Evolutionary conservation across 179 eudicot species (phyloP).

Genomic region (Gypsophila paniculata): DNA sequence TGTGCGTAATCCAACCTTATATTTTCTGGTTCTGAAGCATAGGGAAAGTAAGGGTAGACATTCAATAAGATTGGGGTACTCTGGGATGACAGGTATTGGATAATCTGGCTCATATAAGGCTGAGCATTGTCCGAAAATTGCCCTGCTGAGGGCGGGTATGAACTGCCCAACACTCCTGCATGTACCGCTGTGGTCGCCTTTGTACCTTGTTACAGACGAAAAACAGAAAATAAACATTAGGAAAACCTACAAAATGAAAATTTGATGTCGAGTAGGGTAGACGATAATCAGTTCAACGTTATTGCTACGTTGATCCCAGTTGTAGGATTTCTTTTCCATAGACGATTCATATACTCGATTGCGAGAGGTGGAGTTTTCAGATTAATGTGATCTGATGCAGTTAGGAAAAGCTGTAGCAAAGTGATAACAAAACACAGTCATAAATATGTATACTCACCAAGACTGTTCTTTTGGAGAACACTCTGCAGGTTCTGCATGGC

Average conservation of each 20-base stretch:
- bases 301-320: too few species aligned
- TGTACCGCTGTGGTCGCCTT: conserved; percentile 36
- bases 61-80: conserved; percentile 29
- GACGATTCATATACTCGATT: neutral
- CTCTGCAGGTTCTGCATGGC: conserved; percentile 39
- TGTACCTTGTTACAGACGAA: conserved; percentile 20
- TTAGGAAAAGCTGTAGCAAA: too few species aligned
- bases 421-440: too few species aligned
- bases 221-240: neutral
- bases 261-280: neutral
- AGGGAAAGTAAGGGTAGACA: conserved; percentile 44
- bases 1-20: conserved; percentile 30
- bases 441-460: too few species aligned
- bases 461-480: conserved; percentile 17
- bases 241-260: neutral
- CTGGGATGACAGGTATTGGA: conserved; percentile 26
- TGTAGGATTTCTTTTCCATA: too few species aligned
- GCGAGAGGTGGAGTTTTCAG: too few species aligned
- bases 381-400: too few species aligned
- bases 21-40: conserved; percentile 34
- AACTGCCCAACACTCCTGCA: conserved; percentile 25
- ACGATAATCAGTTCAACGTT: neutral
- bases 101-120: conserved; percentile 5
- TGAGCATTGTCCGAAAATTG: conserved; percentile 25
- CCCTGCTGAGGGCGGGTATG: conserved; percentile 43